Percentiles rank a stretch among this genome's conserved stretches.
Evolutionary conservation across 1,284 basidiomycete genomes (phyloP).

Genomic region (Entoloma clypeatum): DNA sequence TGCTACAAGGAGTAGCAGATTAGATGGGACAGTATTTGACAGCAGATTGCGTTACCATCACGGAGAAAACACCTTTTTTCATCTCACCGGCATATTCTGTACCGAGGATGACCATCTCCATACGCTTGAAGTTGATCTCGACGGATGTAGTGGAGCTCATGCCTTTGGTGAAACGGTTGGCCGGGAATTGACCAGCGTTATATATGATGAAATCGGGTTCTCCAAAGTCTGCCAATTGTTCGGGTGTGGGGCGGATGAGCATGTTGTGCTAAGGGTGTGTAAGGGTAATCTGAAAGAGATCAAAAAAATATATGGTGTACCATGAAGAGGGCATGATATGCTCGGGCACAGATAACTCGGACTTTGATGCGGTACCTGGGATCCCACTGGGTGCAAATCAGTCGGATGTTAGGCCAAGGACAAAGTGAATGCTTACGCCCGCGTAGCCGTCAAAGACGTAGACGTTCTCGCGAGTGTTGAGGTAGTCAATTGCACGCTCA

Average conservation of each 20-base stretch:
- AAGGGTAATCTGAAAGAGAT: too few relatives aligned
- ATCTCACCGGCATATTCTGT: slow-evolving; percentile 99
- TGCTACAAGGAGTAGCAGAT: slow-evolving; percentile 49
- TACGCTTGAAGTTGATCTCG: slow-evolving; percentile 99
- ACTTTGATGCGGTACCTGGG: slow-evolving; percentile 99
- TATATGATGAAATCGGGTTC: slow-evolving; percentile 99
- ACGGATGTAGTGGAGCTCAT: slow-evolving; percentile 99
- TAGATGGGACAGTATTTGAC: slow-evolving; percentile 12
- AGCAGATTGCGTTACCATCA: slow-evolving; percentile 66
- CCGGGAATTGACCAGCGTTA: slow-evolving; percentile 99
- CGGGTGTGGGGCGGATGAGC: slow-evolving; percentile 96
- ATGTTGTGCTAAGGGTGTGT: slow-evolving; percentile 78
- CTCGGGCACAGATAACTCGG: slow-evolving; percentile 96
- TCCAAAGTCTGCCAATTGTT: slow-evolving; percentile 94
- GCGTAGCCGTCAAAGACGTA: slow-evolving; percentile 99
- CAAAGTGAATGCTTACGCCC: slow-evolving; percentile 51
- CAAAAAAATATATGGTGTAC: too few relatives aligned
- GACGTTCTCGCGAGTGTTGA: slow-evolving; percentile 98
- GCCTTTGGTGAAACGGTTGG: slow-evolving; percentile 99
- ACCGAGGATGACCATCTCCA: slow-evolving; percentile 99
- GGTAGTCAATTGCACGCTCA: slow-evolving; percentile 98
- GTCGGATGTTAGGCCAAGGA: slow-evolving; percentile 16
- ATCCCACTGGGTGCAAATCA: slow-evolving; percentile 67
- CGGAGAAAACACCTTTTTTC: slow-evolving; percentile 99
- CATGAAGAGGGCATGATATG: slow-evolving; percentile 99